Percentiles rank a stretch among this genome's conserved stretches.
phyloP scores from a whole-genome alignment of 257 asterid species.

The Penstemon davidsonii region DNA sequence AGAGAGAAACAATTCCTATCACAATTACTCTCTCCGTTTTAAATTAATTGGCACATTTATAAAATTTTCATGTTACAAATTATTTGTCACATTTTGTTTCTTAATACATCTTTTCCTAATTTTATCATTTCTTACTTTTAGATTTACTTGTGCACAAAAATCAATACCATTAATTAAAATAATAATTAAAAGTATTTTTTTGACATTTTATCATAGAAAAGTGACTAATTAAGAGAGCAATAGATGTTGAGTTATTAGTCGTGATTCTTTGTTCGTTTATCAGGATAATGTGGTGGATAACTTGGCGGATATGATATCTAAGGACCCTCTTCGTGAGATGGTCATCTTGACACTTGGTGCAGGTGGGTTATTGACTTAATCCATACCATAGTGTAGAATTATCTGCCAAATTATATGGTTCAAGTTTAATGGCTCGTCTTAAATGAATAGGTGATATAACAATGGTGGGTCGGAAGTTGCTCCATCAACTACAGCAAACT shows the following conservation, averaged over 20 bases:
- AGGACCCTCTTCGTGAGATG: conserved; percentile 27
- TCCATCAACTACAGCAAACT: conserved; percentile 27
- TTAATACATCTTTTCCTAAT: neutral
- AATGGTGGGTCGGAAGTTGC: conserved; percentile 35
- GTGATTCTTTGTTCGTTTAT: neutral
- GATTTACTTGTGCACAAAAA: neutral
- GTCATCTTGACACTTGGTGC: conserved; percentile 44
- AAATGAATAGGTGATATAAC: conserved; percentile 40
- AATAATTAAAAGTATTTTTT: no score
- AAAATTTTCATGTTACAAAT: no score
- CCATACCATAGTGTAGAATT: neutral
- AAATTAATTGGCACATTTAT: no score
- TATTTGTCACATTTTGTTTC: no score
- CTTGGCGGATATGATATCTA: conserved; percentile 30
- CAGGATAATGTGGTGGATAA: conserved; percentile 36
- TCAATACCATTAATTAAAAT: neutral
- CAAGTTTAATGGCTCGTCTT: conserved; percentile 1
- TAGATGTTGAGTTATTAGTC: neutral
- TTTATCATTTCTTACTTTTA: neutral
- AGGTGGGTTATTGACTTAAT: conserved; percentile 22
- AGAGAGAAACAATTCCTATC: no score
- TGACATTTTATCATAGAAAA: no score
- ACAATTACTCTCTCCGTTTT: no score
- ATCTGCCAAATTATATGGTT: neutral
- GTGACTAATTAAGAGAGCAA: no score